Base-by-base conservation (phyloP, 202 grass and related monocot genomes). In the Cymbopogon flexuosus region DNA sequence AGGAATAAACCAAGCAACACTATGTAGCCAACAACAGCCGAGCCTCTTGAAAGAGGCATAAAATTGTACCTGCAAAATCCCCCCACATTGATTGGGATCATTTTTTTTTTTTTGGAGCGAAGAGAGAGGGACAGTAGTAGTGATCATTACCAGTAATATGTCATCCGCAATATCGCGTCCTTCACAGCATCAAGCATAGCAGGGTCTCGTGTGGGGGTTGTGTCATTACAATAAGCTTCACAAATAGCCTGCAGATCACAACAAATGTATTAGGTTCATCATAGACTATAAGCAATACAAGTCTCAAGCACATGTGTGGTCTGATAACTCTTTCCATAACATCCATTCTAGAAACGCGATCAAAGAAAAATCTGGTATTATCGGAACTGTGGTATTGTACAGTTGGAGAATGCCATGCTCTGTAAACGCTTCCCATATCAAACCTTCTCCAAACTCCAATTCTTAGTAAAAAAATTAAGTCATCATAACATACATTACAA, bases 41-140 rank as follows among this genome's bases (percentile, higher is more conserved):
- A 89, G 57, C 95, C 95, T 79, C 95, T 95, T 6, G 95, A 93
- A 31, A 98, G 88, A 33, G 95, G 95, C 95, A 98, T 98, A 75
- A 98, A 98, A 77, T 98, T 98, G 83, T 95, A 98, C 95, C 95
- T 98, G 90, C 36, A 91, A 64, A 37, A 15, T 12, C 24, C 11
- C 34, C 33, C 40, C 16, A 54, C 65, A 67, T 33, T 60, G 40
- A 47, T 87, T 78, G n/a, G 15, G 37, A 12, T 19, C 30, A 12
- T 64, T 40, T 59, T 72, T 35, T 64, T 40, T 59, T 72, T 27
- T 27, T 49, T 49, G 5, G 13, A 18, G 16, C 22, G 24, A 11
- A 5, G 8, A 51, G 18, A 39, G 10, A 13, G 27, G 14, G 10
- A 19, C 13, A 24, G 33, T 14, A 72, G 36, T 69, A 54, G 43